Percentiles rank a stretch among this genome's conserved stretches.
Conservation (phyloP, 2,329 filamentous ascomycete species). For the Talaromyces amestolkiae region DNA sequence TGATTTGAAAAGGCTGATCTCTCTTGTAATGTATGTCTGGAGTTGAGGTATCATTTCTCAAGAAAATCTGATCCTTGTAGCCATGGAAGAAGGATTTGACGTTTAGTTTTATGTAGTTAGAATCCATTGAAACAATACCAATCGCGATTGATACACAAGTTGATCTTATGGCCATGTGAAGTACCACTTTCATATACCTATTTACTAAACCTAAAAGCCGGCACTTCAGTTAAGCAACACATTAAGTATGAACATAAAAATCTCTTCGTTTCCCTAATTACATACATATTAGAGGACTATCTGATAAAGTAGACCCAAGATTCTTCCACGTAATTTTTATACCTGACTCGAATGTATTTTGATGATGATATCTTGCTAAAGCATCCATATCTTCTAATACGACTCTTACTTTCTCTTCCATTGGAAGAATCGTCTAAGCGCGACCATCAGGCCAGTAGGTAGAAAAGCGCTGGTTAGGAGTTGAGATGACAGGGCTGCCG, state of each 20-base stretch:
- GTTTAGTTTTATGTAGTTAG: not conserved
- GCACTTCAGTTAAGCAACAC: not conserved
- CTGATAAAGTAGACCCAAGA: not conserved
- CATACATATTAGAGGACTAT: not conserved
- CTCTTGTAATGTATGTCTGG: not conserved
- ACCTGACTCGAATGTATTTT: not conserved
- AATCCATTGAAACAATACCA: too few species aligned
- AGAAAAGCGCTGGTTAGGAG: constrained; percentile 7
- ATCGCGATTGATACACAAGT: too few species aligned
- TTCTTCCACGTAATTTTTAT: not conserved
- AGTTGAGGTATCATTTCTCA: not conserved
- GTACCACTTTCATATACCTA: not conserved
- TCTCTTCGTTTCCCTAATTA: not conserved
- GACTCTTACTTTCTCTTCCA: not conserved
- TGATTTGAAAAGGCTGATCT: not conserved
- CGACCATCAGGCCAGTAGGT: constrained; percentile 10
- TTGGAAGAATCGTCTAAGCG: not conserved
- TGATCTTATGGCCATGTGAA: too few species aligned
- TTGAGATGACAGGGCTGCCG: constrained; percentile 13
- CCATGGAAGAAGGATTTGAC: not conserved
- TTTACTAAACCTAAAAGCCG: not conserved
- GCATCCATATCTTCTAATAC: not conserved
- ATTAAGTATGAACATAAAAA: not conserved
- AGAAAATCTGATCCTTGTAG: not conserved
- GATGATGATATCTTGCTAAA: not conserved